These are phyloP conservation scores for Panaeolus papilionaceus DNA, from an alignment of 768 basidiomycete species.

Conservation along the genomic window DNA sequence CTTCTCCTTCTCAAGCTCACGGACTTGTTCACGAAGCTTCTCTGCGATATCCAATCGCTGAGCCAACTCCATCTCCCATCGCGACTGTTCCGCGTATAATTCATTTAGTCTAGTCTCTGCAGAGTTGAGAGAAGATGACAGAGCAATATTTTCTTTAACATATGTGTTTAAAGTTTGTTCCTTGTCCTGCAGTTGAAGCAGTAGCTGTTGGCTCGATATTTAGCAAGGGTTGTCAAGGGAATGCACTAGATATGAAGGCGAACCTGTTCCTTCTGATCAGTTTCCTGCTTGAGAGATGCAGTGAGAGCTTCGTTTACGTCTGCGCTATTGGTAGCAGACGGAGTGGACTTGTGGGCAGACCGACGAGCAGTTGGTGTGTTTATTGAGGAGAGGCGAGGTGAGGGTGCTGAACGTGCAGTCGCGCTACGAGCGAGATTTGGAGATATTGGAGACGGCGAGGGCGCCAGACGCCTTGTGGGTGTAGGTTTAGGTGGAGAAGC, in stretches of 20 bases:
- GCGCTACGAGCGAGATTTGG: constrained; percentile 57
- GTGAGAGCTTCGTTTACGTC: constrained; percentile 64
- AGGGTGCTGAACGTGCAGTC: constrained; percentile 69
- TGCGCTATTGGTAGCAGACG: constrained; percentile 43
- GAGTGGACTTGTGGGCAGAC: constrained; percentile 51
- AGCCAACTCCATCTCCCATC: constrained; percentile 82
- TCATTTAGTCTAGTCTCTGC: constrained; percentile 81
- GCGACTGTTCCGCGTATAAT: constrained; percentile 80
- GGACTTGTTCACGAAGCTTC: constrained; percentile 80
- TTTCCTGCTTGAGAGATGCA: constrained; percentile 74
- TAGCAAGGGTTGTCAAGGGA: constrained; percentile 18
- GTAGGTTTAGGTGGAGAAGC: constrained; percentile 54
- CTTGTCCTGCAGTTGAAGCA: constrained; percentile 80
- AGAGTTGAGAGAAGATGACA: constrained; percentile 67
- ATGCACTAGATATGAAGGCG: constrained; percentile 24
- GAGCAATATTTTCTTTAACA: constrained; percentile 65
- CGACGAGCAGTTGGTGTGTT: constrained; percentile 56
- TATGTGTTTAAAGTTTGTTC: constrained; percentile 70
- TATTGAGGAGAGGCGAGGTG: constrained; percentile 62
- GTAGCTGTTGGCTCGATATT: constrained; percentile 53
- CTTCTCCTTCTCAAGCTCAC: constrained; percentile 90
- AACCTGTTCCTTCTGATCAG: constrained; percentile 84
- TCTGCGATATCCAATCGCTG: constrained; percentile 84
- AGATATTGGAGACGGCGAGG: constrained; percentile 49
- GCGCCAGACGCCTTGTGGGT: constrained; percentile 51